These are phyloP conservation scores for Luzula sylvatica DNA, from an alignment of 176 grass and related monocot species.

Conservation along the genomic window DNA sequence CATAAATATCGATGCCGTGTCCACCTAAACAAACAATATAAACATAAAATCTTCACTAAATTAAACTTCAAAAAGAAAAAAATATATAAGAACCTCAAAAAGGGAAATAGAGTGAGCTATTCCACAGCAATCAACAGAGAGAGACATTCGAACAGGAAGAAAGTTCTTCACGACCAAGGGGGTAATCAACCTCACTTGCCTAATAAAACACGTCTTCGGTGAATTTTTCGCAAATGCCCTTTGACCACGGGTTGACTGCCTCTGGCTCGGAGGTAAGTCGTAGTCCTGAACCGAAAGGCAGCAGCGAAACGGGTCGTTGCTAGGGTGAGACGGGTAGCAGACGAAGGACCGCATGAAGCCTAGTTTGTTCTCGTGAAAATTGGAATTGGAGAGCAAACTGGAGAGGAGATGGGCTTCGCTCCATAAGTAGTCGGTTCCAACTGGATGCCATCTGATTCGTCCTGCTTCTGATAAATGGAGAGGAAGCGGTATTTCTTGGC, in stretches of 20 bases:
- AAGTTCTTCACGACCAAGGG: conserved; percentile 88
- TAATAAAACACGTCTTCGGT: conserved; percentile 53
- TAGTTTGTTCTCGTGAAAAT: conserved; percentile 15
- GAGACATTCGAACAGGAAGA: conserved; percentile 64
- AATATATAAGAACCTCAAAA: conserved; percentile 44
- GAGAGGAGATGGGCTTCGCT: conserved; percentile 72
- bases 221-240: conserved; percentile 35
- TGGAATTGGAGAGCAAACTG: conserved; percentile 75
- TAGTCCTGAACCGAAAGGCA: conserved; percentile 91
- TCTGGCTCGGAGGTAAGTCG: conserved; percentile 37
- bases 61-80: conserved; percentile 2
- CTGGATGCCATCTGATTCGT: conserved; percentile 92
- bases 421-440: conserved; percentile 72
- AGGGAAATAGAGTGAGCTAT: conserved; percentile 46
- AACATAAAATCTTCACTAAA: conserved; percentile 13
- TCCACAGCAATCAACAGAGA: conserved; percentile 77
- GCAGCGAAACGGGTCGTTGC: conserved; percentile 85
- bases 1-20: conserved; percentile 57
- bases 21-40: conserved; percentile 35
- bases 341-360: conserved; percentile 94
- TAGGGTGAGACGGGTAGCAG: conserved; percentile 89
- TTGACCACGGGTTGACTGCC: conserved; percentile 20
- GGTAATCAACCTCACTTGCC: conserved; percentile 64
- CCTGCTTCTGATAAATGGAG: conserved; percentile 93
- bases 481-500: conserved; percentile 75